phyloP scores from a whole-genome alignment of 2,329 filamentous ascomycete species.

The Aurifilum marmelostoma region DNA sequence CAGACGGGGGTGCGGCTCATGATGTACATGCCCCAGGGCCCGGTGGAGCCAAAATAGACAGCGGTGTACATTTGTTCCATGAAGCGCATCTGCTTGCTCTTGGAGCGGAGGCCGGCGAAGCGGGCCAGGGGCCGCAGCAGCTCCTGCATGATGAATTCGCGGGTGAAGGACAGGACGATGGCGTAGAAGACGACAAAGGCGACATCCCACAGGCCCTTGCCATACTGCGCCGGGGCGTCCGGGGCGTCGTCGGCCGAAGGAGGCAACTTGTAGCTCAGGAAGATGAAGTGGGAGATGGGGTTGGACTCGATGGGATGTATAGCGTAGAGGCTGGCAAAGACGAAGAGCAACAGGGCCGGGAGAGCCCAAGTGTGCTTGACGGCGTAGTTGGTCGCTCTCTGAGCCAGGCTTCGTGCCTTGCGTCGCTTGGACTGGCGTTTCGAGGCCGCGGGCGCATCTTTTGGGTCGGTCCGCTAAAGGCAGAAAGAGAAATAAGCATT shows the following conservation, averaged over 20 bases:
- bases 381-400: constrained; percentile 54
- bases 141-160: constrained; percentile 95
- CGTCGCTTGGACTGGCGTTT: constrained; percentile 58
- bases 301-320: constrained; percentile 78
- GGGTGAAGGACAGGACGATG: constrained; percentile 86
- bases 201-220: constrained; percentile 85
- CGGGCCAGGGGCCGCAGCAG: constrained; percentile 77
- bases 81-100: constrained; percentile 84
- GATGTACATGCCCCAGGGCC: constrained; percentile 83
- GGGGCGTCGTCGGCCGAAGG: constrained; percentile 44
- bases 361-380: constrained; percentile 64
- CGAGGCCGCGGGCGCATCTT: constrained; percentile 33
- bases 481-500: constrained; percentile 15
- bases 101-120: constrained; percentile 68
- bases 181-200: constrained; percentile 90
- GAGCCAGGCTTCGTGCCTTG: constrained; percentile 56
- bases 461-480: constrained; percentile 31
- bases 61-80: constrained; percentile 97
- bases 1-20: constrained; percentile 91
- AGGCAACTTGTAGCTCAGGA: constrained; percentile 83
- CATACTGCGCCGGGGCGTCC: constrained; percentile 68
- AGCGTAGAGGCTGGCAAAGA: constrained; percentile 70
- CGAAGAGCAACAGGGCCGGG: constrained; percentile 68
- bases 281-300: constrained; percentile 78
- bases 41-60: constrained; percentile 82